Percentiles rank a stretch among this genome's conserved stretches.
Evolutionary conservation across 768 basidiomycete genomes (phyloP).

Genomic region (Termitomyces sp.): DNA sequence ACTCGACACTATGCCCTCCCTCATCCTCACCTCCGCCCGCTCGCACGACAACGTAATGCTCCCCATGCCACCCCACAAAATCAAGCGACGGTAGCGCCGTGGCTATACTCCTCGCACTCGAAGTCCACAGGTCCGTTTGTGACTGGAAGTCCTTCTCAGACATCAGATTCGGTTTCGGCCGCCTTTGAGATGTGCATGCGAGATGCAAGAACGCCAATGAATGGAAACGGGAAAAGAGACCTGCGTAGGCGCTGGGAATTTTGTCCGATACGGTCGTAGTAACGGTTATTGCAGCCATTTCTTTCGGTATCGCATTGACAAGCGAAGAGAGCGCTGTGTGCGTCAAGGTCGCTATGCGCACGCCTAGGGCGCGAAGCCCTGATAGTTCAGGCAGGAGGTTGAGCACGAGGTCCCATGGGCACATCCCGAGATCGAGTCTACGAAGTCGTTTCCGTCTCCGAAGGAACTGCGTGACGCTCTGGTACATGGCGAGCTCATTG

Average conservation of each 20-base stretch:
- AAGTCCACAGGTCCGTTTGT: slow-evolving; percentile 52
- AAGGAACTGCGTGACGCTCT: slow-evolving; percentile 50
- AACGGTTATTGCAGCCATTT: slow-evolving; percentile 51
- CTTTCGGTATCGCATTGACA: slow-evolving; percentile 33
- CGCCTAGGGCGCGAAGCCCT: slow-evolving; percentile 50
- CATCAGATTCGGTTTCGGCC: slow-evolving; percentile 52
- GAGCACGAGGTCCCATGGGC: slow-evolving; percentile 58
- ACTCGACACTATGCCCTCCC: no score
- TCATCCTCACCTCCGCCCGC: no score
- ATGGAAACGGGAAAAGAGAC: slow-evolving; percentile 38
- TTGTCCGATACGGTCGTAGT: slow-evolving; percentile 44
- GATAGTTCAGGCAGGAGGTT: slow-evolving; percentile 44
- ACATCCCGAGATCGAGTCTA: slow-evolving; percentile 55
- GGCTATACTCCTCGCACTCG: slow-evolving; percentile 46
- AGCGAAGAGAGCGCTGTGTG: slow-evolving; percentile 30
- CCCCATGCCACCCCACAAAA: slow-evolving; percentile 70
- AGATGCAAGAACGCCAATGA: slow-evolving; percentile 58
- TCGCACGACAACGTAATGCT: slow-evolving; percentile 61
- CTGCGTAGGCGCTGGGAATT: slow-evolving; percentile 48
- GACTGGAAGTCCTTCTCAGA: slow-evolving; percentile 53
- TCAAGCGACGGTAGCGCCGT: slow-evolving; percentile 45
- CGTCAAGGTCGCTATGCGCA: slow-evolving; percentile 47
- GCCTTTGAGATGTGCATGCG: slow-evolving; percentile 36
- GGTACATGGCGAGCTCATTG: slow-evolving; percentile 45
- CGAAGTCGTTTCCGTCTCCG: slow-evolving; percentile 40